Conservation (phyloP, 768 basidiomycete species). For the Boletus tylopilopsis region DNA sequence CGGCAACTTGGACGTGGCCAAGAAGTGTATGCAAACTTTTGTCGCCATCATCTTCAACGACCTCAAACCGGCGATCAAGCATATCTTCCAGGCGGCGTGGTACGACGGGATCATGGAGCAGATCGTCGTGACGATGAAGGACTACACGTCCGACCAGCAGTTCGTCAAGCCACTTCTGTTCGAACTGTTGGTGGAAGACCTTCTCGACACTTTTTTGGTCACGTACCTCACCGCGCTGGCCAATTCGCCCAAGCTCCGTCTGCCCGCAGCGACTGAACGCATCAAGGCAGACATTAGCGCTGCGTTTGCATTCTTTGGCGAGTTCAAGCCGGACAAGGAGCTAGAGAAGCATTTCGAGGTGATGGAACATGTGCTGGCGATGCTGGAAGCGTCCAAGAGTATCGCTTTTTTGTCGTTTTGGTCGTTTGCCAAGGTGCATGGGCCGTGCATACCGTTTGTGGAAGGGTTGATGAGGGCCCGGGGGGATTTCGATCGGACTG, state of each 20-base stretch:
- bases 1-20: conserved; percentile 96
- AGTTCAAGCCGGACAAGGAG: conserved; percentile 73
- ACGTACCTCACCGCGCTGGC: conserved; percentile 85
- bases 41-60: conserved; percentile 97
- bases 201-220: conserved; percentile 87
- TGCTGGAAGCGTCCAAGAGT: conserved; percentile 84
- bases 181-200: conserved; percentile 88
- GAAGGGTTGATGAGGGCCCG: conserved; percentile 87
- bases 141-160: conserved; percentile 92
- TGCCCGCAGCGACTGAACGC: conserved; percentile 80
- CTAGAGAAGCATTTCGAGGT: conserved; percentile 83
- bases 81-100: conserved; percentile 81
- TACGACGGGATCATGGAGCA: conserved; percentile 87
- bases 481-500: conserved; percentile 86
- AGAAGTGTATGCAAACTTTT: conserved; percentile 92
- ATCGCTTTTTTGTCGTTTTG: conserved; percentile 92
- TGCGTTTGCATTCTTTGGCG: conserved; percentile 77
- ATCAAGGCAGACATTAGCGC: conserved; percentile 79
- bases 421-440: conserved; percentile 90
- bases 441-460: conserved; percentile 88
- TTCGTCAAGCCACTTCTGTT: conserved; percentile 89
- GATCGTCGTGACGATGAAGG: conserved; percentile 91
- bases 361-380: conserved; percentile 73
- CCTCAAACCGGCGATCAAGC: conserved; percentile 80
- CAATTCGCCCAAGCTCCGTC: conserved; percentile 77